Percentiles rank a stretch among this genome's conserved stretches.
phyloP scores from a whole-genome alignment of 306 rosid species.

The Lotus japonicus region DNA sequence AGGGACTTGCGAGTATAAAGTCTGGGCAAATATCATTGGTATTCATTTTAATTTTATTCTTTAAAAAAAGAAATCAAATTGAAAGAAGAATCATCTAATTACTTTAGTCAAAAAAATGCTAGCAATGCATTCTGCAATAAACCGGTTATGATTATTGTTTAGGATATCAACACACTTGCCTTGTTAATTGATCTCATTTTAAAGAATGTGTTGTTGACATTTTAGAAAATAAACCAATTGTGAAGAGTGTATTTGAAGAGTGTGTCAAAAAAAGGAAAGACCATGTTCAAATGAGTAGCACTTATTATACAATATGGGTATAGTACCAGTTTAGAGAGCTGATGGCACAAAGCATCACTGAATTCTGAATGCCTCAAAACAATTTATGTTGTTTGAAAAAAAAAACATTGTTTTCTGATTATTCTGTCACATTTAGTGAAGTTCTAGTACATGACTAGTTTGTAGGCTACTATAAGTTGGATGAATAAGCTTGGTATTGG shows the following conservation, averaged over 20 bases:
- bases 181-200: too few species aligned
- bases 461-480: not conserved
- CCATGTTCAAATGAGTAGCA: not conserved
- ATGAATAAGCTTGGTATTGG: constrained; percentile 10
- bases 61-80: not conserved
- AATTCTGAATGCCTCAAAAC: not conserved
- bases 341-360: not conserved
- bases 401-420: not conserved
- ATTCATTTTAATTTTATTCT: not conserved
- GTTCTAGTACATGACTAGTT: not conserved
- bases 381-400: not conserved
- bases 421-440: not conserved
- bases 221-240: too few species aligned
- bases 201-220: too few species aligned
- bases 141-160: too few species aligned
- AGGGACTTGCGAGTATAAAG: not conserved
- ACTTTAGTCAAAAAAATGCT: not conserved
- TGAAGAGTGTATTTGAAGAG: too few species aligned
- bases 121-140: too few species aligned
- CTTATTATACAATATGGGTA: not conserved
- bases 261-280: not conserved
- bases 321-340: not conserved
- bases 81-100: constrained; percentile 1
- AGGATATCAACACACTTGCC: too few species aligned
- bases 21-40: not conserved